phyloP scores from a whole-genome alignment of 352 stramenopile species.

The Phytophthora pisi region DNA sequence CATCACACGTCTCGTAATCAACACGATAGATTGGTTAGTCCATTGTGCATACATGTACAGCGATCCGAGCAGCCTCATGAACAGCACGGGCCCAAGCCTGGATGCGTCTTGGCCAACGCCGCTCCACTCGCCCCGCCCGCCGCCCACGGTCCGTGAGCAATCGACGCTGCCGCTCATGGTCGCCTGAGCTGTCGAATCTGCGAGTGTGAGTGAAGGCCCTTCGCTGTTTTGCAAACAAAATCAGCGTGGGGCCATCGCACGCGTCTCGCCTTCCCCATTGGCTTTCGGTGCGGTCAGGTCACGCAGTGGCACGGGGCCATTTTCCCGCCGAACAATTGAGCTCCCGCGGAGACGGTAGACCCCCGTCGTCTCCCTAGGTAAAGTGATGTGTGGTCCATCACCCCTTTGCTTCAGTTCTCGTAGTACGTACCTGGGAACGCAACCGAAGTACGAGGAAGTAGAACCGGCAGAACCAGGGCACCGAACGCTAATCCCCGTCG shows the following conservation, averaged over 20 bases:
- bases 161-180: neutral
- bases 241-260: neutral
- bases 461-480: neutral
- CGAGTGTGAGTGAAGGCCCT: neutral
- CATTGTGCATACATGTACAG: no score
- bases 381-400: neutral
- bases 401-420: neutral
- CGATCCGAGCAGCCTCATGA: no score
- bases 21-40: no score
- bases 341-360: neutral
- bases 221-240: neutral
- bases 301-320: neutral
- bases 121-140: no score
- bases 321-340: neutral
- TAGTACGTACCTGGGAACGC: neutral
- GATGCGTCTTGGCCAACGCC: no score
- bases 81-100: no score
- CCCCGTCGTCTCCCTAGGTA: neutral
- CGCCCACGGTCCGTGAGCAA: no score
- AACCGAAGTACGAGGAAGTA: neutral
- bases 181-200: neutral
- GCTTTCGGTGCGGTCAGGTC: neutral
- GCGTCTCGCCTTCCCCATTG: neutral
- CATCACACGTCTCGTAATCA: no score
- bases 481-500: neutral